Evolutionary conservation across 116 monocot genomes (phyloP), one percentile per base, ranked within the genome.

Genomic region (Iris pallida): DNA sequence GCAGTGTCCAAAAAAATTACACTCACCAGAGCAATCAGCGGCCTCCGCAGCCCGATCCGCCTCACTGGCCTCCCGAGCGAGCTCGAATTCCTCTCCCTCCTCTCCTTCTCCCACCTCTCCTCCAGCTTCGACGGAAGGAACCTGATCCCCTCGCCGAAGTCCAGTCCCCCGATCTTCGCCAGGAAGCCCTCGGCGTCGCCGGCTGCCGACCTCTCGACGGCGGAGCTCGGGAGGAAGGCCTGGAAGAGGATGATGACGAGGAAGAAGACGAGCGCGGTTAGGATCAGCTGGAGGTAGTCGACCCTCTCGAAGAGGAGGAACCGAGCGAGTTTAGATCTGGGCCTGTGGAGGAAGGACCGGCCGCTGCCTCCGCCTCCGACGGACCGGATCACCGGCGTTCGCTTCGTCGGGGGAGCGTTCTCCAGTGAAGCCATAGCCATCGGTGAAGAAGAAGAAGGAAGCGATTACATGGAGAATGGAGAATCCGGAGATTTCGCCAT

Each of bases 241-340:
- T 89, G 90, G 80, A 97, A 87, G 43, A 92, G 79, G 7, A 92
- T 70, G 45, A 89, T 77, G 1, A 97, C 89, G 58, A 89, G 81
- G 89, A 87, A 92, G 85, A 96, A 92, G 7, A 81, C 78, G 17
- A 69, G 85, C 2, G 76, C 81, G 12, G 85, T 78, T 73, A 71
- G 81, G 64, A 92, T 68, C 89, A 84, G 83, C 46, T 87, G 96
- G 53, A 97, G 71, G 79, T 89, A 87, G 77, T 92, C 87, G 40
- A 97, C 85, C 85, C 85, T 97, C 79, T 92, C 85, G 71, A 87
- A 77, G 62, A 92, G 77, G 14, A 92, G 71, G 79, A 97, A 83
- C 46, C 96, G 80, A 14, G 91, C 83, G 0, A 96, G 41, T 66
- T 81, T 76, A 51, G 96, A 96, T 82, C 96, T 84, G 45, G 87